Conservation (phyloP, 306 rosid species). For the Cucurbita ficifolia region DNA sequence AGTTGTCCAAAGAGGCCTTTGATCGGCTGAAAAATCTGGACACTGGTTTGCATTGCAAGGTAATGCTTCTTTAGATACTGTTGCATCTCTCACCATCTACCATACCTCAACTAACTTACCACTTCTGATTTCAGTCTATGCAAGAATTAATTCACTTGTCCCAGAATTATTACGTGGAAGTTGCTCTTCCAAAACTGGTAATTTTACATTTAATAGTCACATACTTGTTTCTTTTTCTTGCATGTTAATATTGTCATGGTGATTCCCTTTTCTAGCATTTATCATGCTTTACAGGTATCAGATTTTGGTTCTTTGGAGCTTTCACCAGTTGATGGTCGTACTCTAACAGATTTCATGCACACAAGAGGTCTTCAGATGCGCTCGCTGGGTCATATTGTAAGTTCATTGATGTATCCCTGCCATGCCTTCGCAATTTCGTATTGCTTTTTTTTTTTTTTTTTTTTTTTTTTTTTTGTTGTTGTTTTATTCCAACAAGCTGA, state of each 20-base stretch:
- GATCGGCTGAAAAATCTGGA: conserved; percentile 77
- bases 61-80: conserved; percentile 17
- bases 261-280: conserved; percentile 18
- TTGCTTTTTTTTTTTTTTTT: no score
- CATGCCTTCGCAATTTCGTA: neutral
- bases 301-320: conserved; percentile 98
- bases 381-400: conserved; percentile 90
- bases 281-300: conserved; percentile 60
- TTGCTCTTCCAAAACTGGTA: conserved; percentile 99
- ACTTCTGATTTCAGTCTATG: conserved; percentile 49
- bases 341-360: conserved; percentile 98
- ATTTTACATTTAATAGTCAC: conserved; percentile 20
- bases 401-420: conserved; percentile 24
- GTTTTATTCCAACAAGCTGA: neutral
- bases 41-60: conserved; percentile 94
- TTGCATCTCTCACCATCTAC: conserved; percentile 5
- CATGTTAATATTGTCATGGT: conserved; percentile 12
- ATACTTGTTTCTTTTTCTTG: conserved; percentile 5
- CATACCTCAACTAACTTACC: conserved; percentile 17
- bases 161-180: conserved; percentile 73
- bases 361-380: conserved; percentile 91
- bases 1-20: conserved; percentile 64
- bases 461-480: no score
- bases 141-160: conserved; percentile 66
- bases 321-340: conserved; percentile 98